Percentiles rank a stretch among this genome's conserved stretches.
Conservation (phyloP, 345 rosid species). For the Xanthoceras sorbifolium region DNA sequence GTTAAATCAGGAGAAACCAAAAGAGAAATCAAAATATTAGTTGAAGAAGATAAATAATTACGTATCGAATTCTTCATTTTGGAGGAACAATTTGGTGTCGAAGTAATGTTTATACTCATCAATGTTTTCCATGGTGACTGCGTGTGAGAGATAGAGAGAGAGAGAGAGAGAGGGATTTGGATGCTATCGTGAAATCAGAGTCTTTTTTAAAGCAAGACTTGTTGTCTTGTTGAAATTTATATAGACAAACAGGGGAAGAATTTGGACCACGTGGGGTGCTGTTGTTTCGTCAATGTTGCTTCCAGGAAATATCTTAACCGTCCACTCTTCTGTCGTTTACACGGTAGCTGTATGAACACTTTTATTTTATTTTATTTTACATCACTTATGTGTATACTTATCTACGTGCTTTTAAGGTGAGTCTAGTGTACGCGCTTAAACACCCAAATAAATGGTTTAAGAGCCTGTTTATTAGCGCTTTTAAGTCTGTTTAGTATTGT, state of each 20-base stretch:
- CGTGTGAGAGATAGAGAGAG: background rate
- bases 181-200: slow-evolving; percentile 4
- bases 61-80: slow-evolving; percentile 33
- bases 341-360: background rate
- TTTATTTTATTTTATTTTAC: too few relatives aligned
- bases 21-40: background rate
- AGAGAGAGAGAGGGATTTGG: background rate
- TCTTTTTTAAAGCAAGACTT: too few relatives aligned
- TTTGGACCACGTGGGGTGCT: slow-evolving; percentile 16
- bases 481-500: too few relatives aligned
- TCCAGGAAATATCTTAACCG: slow-evolving; percentile 14
- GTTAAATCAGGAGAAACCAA: too few relatives aligned
- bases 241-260: background rate
- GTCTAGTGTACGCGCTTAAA: background rate
- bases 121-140: slow-evolving; percentile 15
- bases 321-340: background rate
- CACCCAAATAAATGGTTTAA: too few relatives aligned
- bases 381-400: background rate
- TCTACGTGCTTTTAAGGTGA: background rate
- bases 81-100: slow-evolving; percentile 34
- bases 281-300: background rate
- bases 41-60: background rate
- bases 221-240: background rate
- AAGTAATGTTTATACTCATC: slow-evolving; percentile 31
- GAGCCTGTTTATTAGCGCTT: too few relatives aligned